Percentiles rank a stretch among this genome's conserved stretches.
phyloP scores from a whole-genome alignment of 73 alveolate species.

The Breviolum minutum region DNA sequence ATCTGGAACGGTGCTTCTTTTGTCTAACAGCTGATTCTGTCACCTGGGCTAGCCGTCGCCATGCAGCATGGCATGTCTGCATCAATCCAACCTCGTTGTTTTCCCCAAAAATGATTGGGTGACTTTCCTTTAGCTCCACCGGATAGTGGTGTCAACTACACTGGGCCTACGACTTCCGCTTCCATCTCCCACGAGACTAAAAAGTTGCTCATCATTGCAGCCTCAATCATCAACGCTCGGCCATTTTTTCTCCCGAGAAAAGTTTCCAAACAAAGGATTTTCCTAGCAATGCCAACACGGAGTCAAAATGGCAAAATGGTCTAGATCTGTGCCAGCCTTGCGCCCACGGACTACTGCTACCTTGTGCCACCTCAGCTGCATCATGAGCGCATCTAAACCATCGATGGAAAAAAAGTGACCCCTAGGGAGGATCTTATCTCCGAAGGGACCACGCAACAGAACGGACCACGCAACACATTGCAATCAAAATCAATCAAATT shows the following conservation, averaged over 20 bases:
- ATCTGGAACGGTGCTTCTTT: not conserved
- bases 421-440: too few relatives aligned
- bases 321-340: not conserved
- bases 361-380: slow-evolving; percentile 41
- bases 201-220: slow-evolving; percentile 57
- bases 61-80: slow-evolving; percentile 59
- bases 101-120: too few relatives aligned
- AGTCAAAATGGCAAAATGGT: not conserved
- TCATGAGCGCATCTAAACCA: not conserved
- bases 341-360: slow-evolving; percentile 41
- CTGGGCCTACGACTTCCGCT: slow-evolving; percentile 49
- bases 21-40: not conserved
- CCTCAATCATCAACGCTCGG: slow-evolving; percentile 4
- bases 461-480: too few relatives aligned
- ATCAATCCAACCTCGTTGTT: slow-evolving; percentile 56
- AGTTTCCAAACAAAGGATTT: not conserved
- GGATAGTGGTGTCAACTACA: not conserved
- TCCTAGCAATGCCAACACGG: too few relatives aligned
- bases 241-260: not conserved
- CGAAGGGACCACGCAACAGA: too few relatives aligned
- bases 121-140: too few relatives aligned
- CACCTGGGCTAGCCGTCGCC: slow-evolving; percentile 77
- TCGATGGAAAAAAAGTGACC: too few relatives aligned
- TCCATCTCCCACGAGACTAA: slow-evolving; percentile 88
- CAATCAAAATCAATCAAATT: too few relatives aligned